Percentiles rank a stretch among this genome's conserved stretches.
Conservation (phyloP, 176 grass and related monocot species). For the Areca catechu region DNA sequence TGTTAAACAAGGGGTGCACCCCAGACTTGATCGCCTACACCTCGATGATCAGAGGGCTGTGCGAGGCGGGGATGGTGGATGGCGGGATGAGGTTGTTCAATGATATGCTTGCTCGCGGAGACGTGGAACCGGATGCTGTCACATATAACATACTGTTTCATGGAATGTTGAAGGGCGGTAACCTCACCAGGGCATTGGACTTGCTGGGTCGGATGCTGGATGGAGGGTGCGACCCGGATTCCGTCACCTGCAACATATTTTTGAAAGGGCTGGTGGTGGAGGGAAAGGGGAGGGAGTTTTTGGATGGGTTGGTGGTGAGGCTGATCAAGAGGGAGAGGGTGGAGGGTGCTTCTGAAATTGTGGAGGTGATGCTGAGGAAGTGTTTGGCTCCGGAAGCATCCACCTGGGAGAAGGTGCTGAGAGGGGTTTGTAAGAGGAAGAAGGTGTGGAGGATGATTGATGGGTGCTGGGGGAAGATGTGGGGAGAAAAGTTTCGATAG, state of each 20-base stretch:
- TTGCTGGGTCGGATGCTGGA: conserved; percentile 79
- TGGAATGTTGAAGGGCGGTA: conserved; percentile 37
- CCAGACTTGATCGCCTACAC: conserved; percentile 77
- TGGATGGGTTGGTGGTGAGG: conserved; percentile 65
- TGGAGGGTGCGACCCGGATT: conserved; percentile 62
- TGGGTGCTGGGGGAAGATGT: conserved; percentile 65
- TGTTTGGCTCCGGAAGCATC: conserved; percentile 42
- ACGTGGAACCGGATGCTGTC: conserved; percentile 53
- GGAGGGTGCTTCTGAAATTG: conserved; percentile 35
- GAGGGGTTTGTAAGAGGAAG: conserved; percentile 39
- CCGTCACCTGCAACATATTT: conserved; percentile 69
- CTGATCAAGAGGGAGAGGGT: conserved; percentile 53
- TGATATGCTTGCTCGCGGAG: conserved; percentile 55
- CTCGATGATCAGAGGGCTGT: conserved; percentile 87
- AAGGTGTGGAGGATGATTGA: conserved; percentile 41
- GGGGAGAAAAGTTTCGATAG: conserved; percentile 10
- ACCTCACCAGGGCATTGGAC: conserved; percentile 44
- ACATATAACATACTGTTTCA: conserved; percentile 67
- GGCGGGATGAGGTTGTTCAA: conserved; percentile 53
- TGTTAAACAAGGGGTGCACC: conserved; percentile 46
- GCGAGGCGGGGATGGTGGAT: conserved; percentile 58
- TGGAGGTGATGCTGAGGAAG: conserved; percentile 68
- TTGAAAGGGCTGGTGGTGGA: conserved; percentile 33
- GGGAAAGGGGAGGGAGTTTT: conserved; percentile 48
- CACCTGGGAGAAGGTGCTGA: conserved; percentile 46